phyloP scores from a whole-genome alignment of 2,329 filamentous ascomycete species.

The Fusarium euwallaceae region DNA sequence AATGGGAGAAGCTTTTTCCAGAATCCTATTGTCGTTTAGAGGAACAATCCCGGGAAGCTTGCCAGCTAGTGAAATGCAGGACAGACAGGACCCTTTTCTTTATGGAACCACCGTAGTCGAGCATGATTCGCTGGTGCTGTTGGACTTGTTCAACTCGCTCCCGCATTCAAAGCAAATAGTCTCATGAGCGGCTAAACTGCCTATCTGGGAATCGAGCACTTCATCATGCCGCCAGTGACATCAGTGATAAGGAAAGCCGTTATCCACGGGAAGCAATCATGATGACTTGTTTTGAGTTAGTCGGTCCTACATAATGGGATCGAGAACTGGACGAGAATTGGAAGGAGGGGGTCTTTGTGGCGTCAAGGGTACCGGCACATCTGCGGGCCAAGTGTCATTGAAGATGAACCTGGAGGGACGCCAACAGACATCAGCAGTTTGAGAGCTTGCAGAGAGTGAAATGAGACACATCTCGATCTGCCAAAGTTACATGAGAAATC shows the following conservation, averaged over 20 bases:
- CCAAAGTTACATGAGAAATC: not conserved
- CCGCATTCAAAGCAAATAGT: not conserved
- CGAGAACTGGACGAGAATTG: not conserved
- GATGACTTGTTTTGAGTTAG: not conserved
- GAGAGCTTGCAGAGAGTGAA: not conserved
- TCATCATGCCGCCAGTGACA: constrained; percentile 7
- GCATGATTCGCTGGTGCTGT: constrained; percentile 9
- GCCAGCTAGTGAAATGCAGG: not conserved
- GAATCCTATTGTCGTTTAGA: not conserved
- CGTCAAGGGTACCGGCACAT: constrained; percentile 14
- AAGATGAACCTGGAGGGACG: not conserved
- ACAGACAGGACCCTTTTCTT: not conserved
- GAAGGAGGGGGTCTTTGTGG: constrained; percentile 12
- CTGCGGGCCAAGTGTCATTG: constrained; percentile 7
- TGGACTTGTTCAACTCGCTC: not conserved
- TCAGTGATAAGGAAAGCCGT: not conserved
- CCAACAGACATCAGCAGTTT: not conserved
- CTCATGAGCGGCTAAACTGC: not conserved
- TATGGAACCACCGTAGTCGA: not conserved
- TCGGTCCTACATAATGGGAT: not conserved
- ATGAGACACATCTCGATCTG: not conserved
- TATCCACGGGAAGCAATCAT: not conserved
- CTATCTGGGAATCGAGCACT: not conserved
- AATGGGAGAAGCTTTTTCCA: not conserved
- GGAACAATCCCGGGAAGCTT: not conserved